These are phyloP conservation scores for Purshia tridentata DNA, from an alignment of 306 rosid genomes.

Conservation along the genomic window DNA sequence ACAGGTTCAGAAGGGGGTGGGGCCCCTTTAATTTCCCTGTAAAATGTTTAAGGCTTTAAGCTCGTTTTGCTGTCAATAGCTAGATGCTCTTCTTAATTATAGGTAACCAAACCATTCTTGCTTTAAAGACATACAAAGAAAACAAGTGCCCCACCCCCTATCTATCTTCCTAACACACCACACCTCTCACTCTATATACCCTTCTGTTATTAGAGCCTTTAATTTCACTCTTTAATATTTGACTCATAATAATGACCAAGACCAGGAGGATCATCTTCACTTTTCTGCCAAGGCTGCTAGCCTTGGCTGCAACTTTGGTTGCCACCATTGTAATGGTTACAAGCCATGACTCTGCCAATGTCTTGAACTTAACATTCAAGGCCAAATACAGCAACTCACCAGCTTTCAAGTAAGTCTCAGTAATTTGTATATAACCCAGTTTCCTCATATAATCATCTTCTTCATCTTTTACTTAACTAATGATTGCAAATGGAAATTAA, in stretches of 20 bases:
- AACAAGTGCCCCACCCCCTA: slow-evolving; percentile 4
- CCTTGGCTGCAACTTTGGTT: slow-evolving; percentile 27
- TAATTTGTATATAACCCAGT: background rate
- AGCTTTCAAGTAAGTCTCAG: slow-evolving; percentile 26
- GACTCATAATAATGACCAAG: slow-evolving; percentile 23
- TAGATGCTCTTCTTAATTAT: background rate
- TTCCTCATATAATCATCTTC: background rate
- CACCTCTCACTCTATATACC: background rate
- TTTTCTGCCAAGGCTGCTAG: slow-evolving; percentile 36
- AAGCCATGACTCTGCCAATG: slow-evolving; percentile 30
- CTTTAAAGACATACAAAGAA: background rate
- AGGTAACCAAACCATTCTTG: slow-evolving; percentile 25
- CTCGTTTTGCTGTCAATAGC: background rate
- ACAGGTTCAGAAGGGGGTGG: background rate
- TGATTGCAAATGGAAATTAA: no score
- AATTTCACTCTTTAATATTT: background rate
- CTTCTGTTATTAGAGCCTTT: background rate
- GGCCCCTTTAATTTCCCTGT: background rate
- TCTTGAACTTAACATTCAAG: slow-evolving; percentile 33
- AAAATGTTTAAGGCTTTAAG: background rate
- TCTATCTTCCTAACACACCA: slow-evolving; percentile 12
- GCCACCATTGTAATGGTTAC: slow-evolving; percentile 31
- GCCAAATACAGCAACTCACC: slow-evolving; percentile 34
- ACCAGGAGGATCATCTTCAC: slow-evolving; percentile 24
- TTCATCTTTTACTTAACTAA: no score